Conservation (phyloP, 345 rosid genomes). For the Crucihimalaya himalaica region DNA sequence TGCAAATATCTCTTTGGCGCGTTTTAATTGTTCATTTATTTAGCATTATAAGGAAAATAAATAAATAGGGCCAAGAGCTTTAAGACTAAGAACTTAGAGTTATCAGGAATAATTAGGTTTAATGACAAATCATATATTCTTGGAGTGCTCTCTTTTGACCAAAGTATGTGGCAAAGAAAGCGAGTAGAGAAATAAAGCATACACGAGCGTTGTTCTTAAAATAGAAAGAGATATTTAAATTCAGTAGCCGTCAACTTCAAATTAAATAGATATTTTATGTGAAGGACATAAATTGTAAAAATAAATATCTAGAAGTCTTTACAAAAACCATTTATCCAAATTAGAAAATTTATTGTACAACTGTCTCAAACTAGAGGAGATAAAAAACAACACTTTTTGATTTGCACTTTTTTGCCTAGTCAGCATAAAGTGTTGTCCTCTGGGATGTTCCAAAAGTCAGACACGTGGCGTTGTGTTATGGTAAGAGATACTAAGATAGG, state of each 20-base stretch:
- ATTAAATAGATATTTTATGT: constrained; percentile 24
- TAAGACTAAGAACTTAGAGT: neutral
- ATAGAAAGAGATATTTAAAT: constrained; percentile 27
- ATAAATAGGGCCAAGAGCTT: neutral
- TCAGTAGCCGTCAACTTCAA: constrained; percentile 37
- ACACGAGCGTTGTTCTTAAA: constrained; percentile 35
- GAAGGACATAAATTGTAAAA: constrained; percentile 33
- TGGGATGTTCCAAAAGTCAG: constrained; percentile 33
- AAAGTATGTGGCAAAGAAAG: constrained; percentile 40
- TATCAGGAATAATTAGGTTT: constrained; percentile 17
- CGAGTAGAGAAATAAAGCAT: constrained; percentile 31
- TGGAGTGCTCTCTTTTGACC: constrained; percentile 31
- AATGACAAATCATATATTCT: neutral
- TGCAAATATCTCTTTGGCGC: neutral
- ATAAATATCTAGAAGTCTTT: constrained; percentile 22
- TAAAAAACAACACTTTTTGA: constrained; percentile 13
- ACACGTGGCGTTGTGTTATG: constrained; percentile 15
- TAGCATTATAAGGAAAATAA: neutral
- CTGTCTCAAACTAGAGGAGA: neutral
- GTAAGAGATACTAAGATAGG: constrained; percentile 1
- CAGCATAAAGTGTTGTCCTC: constrained; percentile 34
- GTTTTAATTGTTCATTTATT: neutral
- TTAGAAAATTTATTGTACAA: constrained; percentile 28
- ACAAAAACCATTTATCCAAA: constrained; percentile 5
- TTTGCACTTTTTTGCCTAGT: constrained; percentile 38